Conservation (phyloP, 768 basidiomycete genomes). For the Lentinula lateritia region DNA sequence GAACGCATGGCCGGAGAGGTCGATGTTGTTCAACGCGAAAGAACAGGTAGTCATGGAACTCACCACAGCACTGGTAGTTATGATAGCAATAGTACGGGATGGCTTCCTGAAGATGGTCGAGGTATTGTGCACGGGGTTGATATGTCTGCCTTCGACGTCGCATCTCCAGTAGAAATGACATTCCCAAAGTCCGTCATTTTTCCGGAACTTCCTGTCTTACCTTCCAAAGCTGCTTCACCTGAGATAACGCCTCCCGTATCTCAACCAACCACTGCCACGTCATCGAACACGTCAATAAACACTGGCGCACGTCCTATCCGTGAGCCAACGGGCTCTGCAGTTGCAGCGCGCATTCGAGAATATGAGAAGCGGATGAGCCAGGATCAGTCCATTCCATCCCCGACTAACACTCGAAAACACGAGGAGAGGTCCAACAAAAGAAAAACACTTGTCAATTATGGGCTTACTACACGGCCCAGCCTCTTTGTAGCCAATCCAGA, state of each 20-base stretch:
- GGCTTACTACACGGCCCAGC: slow-evolving; percentile 55
- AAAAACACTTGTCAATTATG: slow-evolving; percentile 48
- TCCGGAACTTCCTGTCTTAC: slow-evolving; percentile 5
- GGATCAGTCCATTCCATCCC: slow-evolving; percentile 28
- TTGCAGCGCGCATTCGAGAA: slow-evolving; percentile 49
- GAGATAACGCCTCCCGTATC: slow-evolving; percentile 4
- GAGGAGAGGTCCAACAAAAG: slow-evolving; percentile 37
- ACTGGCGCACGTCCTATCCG: slow-evolving; percentile 10
- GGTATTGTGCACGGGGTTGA: neutral
- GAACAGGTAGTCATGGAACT: slow-evolving; percentile 12
- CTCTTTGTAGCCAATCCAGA: slow-evolving; percentile 77
- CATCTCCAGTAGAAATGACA: slow-evolving; percentile 29
- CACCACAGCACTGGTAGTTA: slow-evolving; percentile 9
- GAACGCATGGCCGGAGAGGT: slow-evolving; percentile 58
- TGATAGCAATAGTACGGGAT: slow-evolving; percentile 1
- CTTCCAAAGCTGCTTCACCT: slow-evolving; percentile 12
- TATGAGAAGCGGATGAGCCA: slow-evolving; percentile 58
- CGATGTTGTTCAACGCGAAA: slow-evolving; percentile 62
- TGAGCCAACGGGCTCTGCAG: slow-evolving; percentile 21
- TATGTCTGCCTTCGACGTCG: slow-evolving; percentile 8
- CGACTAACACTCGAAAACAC: slow-evolving; percentile 34
- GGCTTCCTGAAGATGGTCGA: slow-evolving; percentile 7
- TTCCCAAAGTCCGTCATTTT: slow-evolving; percentile 10
- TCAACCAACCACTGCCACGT: slow-evolving; percentile 7
- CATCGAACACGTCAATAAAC: neutral